Evolutionary conservation across 495 filamentous ascomycete species (phyloP), one percentile per base, ranked within the genome.

Genomic region (Emericellopsis terricola): DNA sequence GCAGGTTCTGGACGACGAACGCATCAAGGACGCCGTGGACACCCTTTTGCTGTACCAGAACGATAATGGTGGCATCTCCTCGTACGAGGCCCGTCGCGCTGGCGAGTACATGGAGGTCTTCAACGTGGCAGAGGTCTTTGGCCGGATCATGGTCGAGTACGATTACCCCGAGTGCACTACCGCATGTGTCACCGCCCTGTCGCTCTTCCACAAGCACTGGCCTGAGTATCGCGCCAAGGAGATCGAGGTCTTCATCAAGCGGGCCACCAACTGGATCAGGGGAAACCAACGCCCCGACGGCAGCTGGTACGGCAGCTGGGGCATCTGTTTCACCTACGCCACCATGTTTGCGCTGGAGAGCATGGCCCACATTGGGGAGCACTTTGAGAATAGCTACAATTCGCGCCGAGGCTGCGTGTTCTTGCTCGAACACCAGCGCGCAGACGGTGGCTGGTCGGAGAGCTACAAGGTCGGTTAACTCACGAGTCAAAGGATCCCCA

Each of bases 151-250:
- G 89, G 76, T 96, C 24, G 83, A 93, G 40, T 97, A 96, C 51
- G 84, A 93, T 46, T 93, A 96, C 43, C 86, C 87, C 1, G 89
- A 97, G 50, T 97, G 91, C 55, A 96, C 89, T 2, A 94, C 91
- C 2, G 86, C 89, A 2, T 81, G 83, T 4, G 79, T 96, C n/a
- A 93, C 84, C 2, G 83, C 78, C 1, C 64, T 97, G 1, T 77
- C 73, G 0, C 61, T 86, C 4, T 97, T 96, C 61, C 65, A 67
- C 39, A 72, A 79, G 41, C 69, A 76, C 46, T 81, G 83, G 57
- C 86, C 87, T 0, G 58, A 75, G 15, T 87, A 97, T 54, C 67
- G 85, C 28, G 47, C 68, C 0, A 50, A 68, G 3, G 86, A 93
- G 26, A 93, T 97, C 42, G 62, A 67, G 3, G 55, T 41, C 4